A percentile compares a stretch with the other conserved stretches of the same genome.
Conservation (phyloP, 192 early-diverging fungal genomes). For the Phlyctochytrium arcticum region DNA sequence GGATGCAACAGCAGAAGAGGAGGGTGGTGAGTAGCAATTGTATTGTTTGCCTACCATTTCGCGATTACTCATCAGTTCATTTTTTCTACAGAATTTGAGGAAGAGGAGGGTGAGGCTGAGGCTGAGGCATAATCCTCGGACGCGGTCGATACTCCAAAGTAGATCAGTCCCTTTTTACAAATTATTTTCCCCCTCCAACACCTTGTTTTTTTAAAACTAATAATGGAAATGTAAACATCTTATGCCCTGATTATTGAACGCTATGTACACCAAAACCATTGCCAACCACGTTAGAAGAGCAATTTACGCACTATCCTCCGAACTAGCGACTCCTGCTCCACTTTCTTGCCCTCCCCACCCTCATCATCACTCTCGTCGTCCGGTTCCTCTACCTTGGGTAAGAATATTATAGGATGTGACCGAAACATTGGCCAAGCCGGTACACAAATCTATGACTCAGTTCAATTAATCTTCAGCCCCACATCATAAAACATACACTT, state of each 20-base stretch:
- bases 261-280: too few species aligned
- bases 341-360: not conserved
- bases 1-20: conserved; percentile 54
- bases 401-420: not conserved
- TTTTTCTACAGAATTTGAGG: conserved; percentile 38
- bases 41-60: not conserved
- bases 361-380: not conserved
- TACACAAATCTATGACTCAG: not conserved
- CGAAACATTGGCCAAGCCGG: not conserved
- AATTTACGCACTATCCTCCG: too few species aligned
- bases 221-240: too few species aligned
- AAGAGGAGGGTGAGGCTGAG: conserved; percentile 46
- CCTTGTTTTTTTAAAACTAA: too few species aligned
- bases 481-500: not conserved
- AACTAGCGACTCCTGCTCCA: not conserved
- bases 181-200: too few species aligned
- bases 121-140: conserved; percentile 42
- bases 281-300: too few species aligned
- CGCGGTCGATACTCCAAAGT: too few species aligned
- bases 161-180: too few species aligned
- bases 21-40: conserved; percentile 16
- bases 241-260: too few species aligned
- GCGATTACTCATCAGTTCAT: not conserved
- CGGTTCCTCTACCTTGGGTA: not conserved
- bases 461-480: not conserved